phyloP scores from a whole-genome alignment of 768 basidiomycete species.

The Galerina sulciceps region DNA sequence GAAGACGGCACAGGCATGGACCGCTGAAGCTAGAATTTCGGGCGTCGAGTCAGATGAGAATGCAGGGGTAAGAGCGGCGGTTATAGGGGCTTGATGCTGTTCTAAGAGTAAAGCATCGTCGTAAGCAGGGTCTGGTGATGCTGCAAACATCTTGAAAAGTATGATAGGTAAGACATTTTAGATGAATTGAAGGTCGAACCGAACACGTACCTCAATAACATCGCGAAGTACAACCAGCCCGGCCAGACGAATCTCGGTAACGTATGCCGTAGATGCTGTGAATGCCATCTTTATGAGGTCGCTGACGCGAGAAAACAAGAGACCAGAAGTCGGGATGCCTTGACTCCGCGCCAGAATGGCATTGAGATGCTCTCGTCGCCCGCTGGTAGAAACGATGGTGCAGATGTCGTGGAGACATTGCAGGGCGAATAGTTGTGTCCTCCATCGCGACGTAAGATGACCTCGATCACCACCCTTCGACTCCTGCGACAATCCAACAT shows the following conservation, averaged over 20 bases:
- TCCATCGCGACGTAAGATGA: slow-evolving; percentile 81
- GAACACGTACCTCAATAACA: slow-evolving; percentile 76
- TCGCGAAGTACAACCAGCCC: slow-evolving; percentile 89
- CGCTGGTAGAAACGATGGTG: slow-evolving; percentile 69
- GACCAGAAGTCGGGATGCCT: slow-evolving; percentile 56
- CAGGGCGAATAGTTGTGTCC: slow-evolving; percentile 94
- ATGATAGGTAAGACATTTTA: slow-evolving; percentile 4
- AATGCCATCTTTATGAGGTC: slow-evolving; percentile 99
- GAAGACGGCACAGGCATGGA: slow-evolving; percentile 93
- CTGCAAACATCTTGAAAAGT: slow-evolving; percentile 75
- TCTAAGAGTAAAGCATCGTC: slow-evolving; percentile 89
- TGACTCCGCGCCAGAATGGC: slow-evolving; percentile 66
- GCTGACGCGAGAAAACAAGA: slow-evolving; percentile 84
- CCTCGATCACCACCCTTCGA: slow-evolving; percentile 35
- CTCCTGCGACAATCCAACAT: slow-evolving; percentile 55
- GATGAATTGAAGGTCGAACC: not conserved
- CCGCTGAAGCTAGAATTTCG: slow-evolving; percentile 90
- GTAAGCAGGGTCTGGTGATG: slow-evolving; percentile 90
- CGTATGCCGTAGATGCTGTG: slow-evolving; percentile 94
- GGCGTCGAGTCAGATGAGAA: slow-evolving; percentile 96
- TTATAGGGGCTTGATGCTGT: slow-evolving; percentile 98
- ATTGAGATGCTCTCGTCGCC: slow-evolving; percentile 84
- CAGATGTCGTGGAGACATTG: slow-evolving; percentile 93
- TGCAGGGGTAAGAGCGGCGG: slow-evolving; percentile 94
- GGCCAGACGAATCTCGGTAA: slow-evolving; percentile 92